Percentiles rank a stretch among this genome's conserved stretches.
Evolutionary conservation across 2,329 filamentous ascomycete species (phyloP).

Genomic region (Teratosphaeria destructans): DNA sequence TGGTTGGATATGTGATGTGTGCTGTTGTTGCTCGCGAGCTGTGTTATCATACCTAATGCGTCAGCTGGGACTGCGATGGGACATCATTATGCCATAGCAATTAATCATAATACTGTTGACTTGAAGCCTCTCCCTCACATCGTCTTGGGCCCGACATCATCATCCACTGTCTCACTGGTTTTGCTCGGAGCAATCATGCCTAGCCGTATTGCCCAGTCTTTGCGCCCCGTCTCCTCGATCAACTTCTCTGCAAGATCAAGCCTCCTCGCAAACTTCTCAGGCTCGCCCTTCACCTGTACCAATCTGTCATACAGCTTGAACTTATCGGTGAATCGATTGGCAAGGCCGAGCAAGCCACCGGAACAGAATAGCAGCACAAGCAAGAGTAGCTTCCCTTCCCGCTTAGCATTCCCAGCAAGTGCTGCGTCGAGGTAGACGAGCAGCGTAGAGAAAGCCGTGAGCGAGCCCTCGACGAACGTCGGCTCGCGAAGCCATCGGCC

Average conservation of each 20-base stretch:
- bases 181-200: conserved; percentile 5
- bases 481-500: conserved; percentile 46
- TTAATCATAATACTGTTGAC: conserved; percentile 13
- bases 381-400: conserved; percentile 43
- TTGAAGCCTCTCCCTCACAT: background rate
- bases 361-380: conserved; percentile 43
- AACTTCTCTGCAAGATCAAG: conserved; percentile 30
- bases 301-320: conserved; percentile 43
- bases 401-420: conserved; percentile 45
- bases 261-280: conserved; percentile 25
- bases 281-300: conserved; percentile 16
- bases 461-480: conserved; percentile 41
- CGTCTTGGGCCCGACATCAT: background rate
- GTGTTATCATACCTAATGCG: background rate
- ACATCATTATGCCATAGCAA: conserved; percentile 14
- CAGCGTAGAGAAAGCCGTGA: conserved; percentile 45
- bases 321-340: conserved; percentile 40
- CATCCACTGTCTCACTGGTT: background rate
- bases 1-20: background rate
- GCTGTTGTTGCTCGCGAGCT: background rate
- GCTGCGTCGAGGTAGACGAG: conserved; percentile 49
- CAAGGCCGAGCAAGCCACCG: conserved; percentile 43
- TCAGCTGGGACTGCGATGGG: background rate
- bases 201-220: conserved; percentile 21
- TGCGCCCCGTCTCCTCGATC: conserved; percentile 31